phyloP scores from a whole-genome alignment of 495 filamentous ascomycete genomes.

The Aspergillus sclerotiicarbonarius region DNA sequence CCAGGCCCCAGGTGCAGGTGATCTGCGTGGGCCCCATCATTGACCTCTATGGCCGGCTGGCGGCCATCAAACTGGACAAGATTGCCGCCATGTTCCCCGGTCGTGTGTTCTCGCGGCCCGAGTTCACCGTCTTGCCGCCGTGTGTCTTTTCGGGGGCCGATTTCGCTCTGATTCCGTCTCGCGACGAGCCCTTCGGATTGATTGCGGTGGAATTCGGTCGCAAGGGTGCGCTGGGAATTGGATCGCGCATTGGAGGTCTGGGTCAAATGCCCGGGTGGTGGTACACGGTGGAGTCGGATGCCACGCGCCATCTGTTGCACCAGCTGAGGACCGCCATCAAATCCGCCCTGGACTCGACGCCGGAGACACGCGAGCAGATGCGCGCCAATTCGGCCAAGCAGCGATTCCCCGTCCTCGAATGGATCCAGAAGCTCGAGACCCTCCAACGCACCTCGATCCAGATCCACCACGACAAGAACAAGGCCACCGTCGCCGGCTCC shows the following conservation, averaged over 20 bases:
- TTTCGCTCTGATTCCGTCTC: conserved; percentile 68
- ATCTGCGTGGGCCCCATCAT: conserved; percentile 66
- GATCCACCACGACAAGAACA: conserved; percentile 21
- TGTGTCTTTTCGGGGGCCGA: conserved; percentile 73
- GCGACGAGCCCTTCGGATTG: conserved; percentile 69
- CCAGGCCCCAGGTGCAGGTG: conserved; percentile 59
- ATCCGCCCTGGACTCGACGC: conserved; percentile 56
- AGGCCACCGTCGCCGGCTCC: conserved; percentile 9
- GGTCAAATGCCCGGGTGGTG: conserved; percentile 73
- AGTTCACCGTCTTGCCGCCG: conserved; percentile 66
- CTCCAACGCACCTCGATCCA: conserved; percentile 45
- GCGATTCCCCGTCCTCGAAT: conserved; percentile 63
- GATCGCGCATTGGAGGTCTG: conserved; percentile 56
- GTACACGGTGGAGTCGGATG: conserved; percentile 52
- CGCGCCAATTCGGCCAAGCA: conserved; percentile 64
- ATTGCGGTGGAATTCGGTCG: conserved; percentile 73
- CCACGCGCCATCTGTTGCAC: conserved; percentile 51
- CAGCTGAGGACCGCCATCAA: conserved; percentile 63
- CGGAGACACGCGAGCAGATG: conserved; percentile 54
- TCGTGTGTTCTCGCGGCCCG: conserved; percentile 66
- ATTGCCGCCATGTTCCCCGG: conserved; percentile 64
- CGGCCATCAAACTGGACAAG: conserved; percentile 62
- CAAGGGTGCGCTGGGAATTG: conserved; percentile 69
- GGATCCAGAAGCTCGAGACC: conserved; percentile 52
- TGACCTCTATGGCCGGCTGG: conserved; percentile 68